These are phyloP conservation scores for Globisporangium emineosum DNA, from an alignment of 352 stramenopile species.

Conservation along the genomic window DNA sequence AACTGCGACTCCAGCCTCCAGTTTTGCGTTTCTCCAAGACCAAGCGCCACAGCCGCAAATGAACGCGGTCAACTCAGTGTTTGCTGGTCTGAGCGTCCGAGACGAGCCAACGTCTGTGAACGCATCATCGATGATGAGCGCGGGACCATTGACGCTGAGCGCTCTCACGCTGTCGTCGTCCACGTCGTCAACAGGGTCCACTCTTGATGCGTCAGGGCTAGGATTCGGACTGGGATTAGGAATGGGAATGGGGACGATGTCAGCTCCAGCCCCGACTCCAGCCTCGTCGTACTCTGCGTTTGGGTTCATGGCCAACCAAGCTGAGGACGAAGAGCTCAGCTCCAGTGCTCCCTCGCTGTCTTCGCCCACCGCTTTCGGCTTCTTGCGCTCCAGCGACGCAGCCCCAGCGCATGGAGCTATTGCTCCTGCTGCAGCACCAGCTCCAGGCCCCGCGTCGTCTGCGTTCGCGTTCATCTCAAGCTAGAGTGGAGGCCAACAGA, in stretches of 20 bases:
- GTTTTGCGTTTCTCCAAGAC: constrained; percentile 32
- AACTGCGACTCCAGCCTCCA: constrained; percentile 20
- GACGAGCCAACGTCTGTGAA: constrained; percentile 24
- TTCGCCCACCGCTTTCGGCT: constrained; percentile 62
- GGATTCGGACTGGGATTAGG: neutral
- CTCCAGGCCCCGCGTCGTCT: constrained; percentile 28
- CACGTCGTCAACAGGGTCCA: constrained; percentile 16
- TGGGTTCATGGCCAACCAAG: constrained; percentile 25
- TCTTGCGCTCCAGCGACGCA: constrained; percentile 38
- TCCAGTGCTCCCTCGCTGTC: constrained; percentile 18
- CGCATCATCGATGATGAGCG: constrained; percentile 34
- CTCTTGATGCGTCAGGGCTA: constrained; percentile 2
- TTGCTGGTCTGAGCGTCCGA: constrained; percentile 52
- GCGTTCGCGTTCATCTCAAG: constrained; percentile 69
- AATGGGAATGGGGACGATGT: neutral
- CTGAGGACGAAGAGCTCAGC: constrained; percentile 1
- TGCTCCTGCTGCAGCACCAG: neutral
- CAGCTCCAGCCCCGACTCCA: constrained; percentile 4
- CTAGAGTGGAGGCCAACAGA: constrained; percentile 2
- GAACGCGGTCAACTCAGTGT: constrained; percentile 37
- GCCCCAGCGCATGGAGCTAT: constrained; percentile 14
- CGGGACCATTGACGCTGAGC: constrained; percentile 42
- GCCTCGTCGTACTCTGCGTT: constrained; percentile 24
- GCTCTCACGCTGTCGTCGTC: constrained; percentile 37
- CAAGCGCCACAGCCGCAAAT: constrained; percentile 6